Percentiles rank a stretch among this genome's conserved stretches.
Conservation (phyloP, 2,329 filamentous ascomycete species). For the Geoglossum cookeanum region DNA sequence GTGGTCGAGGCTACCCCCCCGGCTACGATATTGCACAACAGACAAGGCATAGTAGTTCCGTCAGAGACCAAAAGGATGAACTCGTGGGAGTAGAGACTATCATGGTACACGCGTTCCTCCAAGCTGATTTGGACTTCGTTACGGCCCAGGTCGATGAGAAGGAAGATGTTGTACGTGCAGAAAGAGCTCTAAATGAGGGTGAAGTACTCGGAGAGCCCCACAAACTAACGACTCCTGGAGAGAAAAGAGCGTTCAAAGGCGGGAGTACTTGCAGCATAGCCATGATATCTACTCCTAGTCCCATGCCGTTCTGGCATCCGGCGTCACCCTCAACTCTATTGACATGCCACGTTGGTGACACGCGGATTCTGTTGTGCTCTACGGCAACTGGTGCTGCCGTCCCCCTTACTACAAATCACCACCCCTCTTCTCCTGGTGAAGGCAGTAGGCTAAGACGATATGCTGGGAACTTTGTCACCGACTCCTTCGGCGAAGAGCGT, state of each 20-base stretch:
- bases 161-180: conserved; percentile 46
- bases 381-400: conserved; percentile 63
- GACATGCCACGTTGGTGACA: conserved; percentile 85
- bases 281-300: conserved; percentile 79
- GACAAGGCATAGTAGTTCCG: conserved; percentile 16
- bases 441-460: conserved; percentile 68
- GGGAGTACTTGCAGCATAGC: conserved; percentile 83
- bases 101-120: conserved; percentile 80
- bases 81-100: conserved; percentile 53
- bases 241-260: conserved; percentile 60
- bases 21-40: conserved; percentile 12
- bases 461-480: conserved; percentile 71
- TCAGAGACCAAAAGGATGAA: conserved; percentile 14
- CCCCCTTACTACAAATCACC: conserved; percentile 77
- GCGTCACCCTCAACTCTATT: conserved; percentile 65
- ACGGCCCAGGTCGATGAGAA: conserved; percentile 71
- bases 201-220: conserved; percentile 57
- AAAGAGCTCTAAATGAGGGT: conserved; percentile 64
- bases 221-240: conserved; percentile 16
- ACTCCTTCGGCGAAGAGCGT: conserved; percentile 93
- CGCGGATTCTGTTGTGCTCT: conserved; percentile 73
- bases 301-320: conserved; percentile 90
- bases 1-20: conserved; percentile 17
- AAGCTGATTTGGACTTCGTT: conserved; percentile 87
- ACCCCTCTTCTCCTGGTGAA: conserved; percentile 74